A percentile compares a stretch with the other conserved stretches of the same genome.
These are phyloP conservation scores for Austroboletus niveus DNA, from an alignment of 1,284 basidiomycete genomes.

Conservation along the genomic window DNA sequence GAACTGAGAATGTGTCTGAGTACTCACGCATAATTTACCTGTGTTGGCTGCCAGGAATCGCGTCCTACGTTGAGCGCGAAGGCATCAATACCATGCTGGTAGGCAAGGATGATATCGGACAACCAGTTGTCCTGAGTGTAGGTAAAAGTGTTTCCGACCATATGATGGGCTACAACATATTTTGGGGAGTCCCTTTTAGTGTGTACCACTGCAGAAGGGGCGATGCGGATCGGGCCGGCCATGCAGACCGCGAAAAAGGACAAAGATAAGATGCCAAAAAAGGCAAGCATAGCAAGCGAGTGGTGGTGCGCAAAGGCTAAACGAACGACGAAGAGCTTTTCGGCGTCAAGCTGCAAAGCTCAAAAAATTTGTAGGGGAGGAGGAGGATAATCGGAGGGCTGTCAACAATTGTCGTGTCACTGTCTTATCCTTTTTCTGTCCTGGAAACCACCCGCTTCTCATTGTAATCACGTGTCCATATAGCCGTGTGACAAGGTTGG, in stretches of 20 bases:
- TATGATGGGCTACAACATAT: slow-evolving; percentile 53
- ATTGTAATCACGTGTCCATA: background rate
- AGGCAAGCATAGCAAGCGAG: slow-evolving; percentile 13
- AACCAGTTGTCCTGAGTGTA: slow-evolving; percentile 60
- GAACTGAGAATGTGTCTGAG: background rate
- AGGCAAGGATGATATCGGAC: slow-evolving; percentile 56
- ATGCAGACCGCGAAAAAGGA: slow-evolving; percentile 6
- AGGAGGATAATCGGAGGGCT: background rate
- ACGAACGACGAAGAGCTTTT: slow-evolving; percentile 16
- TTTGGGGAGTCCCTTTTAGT: slow-evolving; percentile 13
- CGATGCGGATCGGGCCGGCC: slow-evolving; percentile 17
- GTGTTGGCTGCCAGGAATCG: slow-evolving; percentile 64
- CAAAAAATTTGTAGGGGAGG: background rate
- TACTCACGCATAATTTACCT: slow-evolving; percentile 68
- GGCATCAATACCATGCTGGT: slow-evolving; percentile 59
- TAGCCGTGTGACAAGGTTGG: background rate
- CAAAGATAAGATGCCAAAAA: slow-evolving; percentile 14
- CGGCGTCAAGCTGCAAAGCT: slow-evolving; percentile 13
- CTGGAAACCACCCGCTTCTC: slow-evolving; percentile 5
- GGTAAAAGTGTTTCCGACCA: slow-evolving; percentile 66
- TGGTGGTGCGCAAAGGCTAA: slow-evolving; percentile 4
- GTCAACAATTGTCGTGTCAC: background rate
- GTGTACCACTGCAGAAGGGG: background rate
- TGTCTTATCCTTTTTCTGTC: slow-evolving; percentile 5
- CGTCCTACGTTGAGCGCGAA: slow-evolving; percentile 67